Conservation (phyloP, 2,329 filamentous ascomycete species). For the Penicillium psychrosexuale region DNA sequence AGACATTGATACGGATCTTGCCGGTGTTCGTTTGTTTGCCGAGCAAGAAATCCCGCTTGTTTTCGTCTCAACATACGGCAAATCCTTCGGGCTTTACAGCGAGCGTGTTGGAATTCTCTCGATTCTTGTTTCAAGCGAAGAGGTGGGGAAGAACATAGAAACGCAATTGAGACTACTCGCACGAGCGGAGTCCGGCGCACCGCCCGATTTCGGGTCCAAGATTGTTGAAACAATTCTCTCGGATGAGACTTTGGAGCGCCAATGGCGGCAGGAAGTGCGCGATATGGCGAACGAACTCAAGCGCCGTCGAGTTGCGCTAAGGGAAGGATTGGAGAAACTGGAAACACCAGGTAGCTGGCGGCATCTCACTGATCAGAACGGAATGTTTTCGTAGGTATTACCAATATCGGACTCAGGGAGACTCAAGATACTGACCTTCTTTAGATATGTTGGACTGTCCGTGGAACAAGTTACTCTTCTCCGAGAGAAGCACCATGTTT, state of each 20-base stretch:
- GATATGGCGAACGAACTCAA: constrained; percentile 11
- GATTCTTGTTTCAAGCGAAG: constrained; percentile 6
- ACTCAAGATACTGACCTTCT: constrained; percentile 1
- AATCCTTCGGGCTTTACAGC: constrained; percentile 16
- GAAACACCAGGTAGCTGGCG: constrained; percentile 15
- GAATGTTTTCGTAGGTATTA: constrained; percentile 16
- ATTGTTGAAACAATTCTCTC: constrained; percentile 10
- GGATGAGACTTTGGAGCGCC: constrained; percentile 5
- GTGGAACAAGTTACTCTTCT: constrained; percentile 13
- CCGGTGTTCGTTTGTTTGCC: constrained; percentile 11
- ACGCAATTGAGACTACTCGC: constrained; percentile 7
- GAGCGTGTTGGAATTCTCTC: constrained; percentile 15
- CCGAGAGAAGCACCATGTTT: constrained; percentile 11
- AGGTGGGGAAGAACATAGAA: constrained; percentile 7
- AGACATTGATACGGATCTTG: constrained; percentile 12
- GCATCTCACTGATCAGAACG: constrained; percentile 15
- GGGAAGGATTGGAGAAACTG: constrained; percentile 8
- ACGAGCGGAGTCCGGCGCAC: constrained; percentile 10
- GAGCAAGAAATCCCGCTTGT: constrained; percentile 12
- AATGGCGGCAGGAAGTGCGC: constrained; percentile 12
- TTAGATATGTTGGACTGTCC: constrained; percentile 14
- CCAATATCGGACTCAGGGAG: neutral
- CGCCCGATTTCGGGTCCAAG: constrained; percentile 14
- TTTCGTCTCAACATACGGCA: constrained; percentile 13
- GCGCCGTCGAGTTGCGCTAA: constrained; percentile 2